Conservation (phyloP, 495 filamentous ascomycete genomes). For the Pseudomonodictys pantanalensis region DNA sequence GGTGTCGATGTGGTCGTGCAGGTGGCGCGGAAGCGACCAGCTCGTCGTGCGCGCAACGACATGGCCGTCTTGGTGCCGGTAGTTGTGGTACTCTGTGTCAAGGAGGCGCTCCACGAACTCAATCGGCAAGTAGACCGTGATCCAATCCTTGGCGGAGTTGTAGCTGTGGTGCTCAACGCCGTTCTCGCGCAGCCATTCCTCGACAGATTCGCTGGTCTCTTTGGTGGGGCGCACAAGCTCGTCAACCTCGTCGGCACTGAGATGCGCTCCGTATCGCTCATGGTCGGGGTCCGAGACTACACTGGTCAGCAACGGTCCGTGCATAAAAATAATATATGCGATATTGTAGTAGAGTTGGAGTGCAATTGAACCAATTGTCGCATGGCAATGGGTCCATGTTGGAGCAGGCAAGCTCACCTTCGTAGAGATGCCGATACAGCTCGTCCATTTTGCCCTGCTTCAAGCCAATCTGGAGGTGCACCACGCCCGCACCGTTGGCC, state of each 20-base stretch:
- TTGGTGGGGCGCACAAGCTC: constrained; percentile 41
- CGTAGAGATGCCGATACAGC: constrained; percentile 44
- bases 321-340: too few species aligned
- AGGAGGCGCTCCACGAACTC: constrained; percentile 42
- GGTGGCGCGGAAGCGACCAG: constrained; percentile 55
- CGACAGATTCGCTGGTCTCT: constrained; percentile 38
- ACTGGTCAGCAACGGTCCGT: constrained; percentile 3
- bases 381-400: background rate
- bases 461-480: constrained; percentile 45
- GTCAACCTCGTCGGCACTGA: constrained; percentile 42
- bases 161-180: constrained; percentile 36
- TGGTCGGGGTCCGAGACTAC: constrained; percentile 47
- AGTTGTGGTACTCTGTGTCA: constrained; percentile 47
- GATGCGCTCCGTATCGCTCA: constrained; percentile 47
- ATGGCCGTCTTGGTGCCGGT: constrained; percentile 43
- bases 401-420: constrained; percentile 35
- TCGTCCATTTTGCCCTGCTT: constrained; percentile 47
- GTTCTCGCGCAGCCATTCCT: constrained; percentile 46
- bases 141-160: constrained; percentile 46
- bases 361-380: too few species aligned
- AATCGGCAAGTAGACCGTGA: constrained; percentile 41
- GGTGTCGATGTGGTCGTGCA: constrained; percentile 57
- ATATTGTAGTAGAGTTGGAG: too few species aligned
- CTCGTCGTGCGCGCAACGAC: constrained; percentile 42
- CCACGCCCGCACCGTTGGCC: constrained; percentile 42